phyloP scores from a whole-genome alignment of 2,329 filamentous ascomycete species.

The Xylaria sp. region DNA sequence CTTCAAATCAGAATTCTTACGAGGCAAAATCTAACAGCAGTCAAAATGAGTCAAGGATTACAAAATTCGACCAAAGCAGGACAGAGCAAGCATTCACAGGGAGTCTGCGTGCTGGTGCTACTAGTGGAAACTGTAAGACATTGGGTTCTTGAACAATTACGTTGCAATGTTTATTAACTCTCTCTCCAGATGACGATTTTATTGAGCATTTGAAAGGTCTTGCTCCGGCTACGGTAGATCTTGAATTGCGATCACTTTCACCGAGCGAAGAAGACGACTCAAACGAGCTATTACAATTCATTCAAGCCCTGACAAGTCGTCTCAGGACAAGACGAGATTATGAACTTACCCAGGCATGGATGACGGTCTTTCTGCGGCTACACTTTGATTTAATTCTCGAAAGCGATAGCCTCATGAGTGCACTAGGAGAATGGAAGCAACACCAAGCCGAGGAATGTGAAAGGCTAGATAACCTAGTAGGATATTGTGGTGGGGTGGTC shows the following conservation, averaged over 20 bases:
- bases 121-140: conserved; percentile 70
- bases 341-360: conserved; percentile 96
- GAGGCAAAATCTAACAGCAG: conserved; percentile 46
- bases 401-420: conserved; percentile 64
- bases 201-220: conserved; percentile 83
- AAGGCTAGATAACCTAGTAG: conserved; percentile 79
- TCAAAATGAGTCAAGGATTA: conserved; percentile 69
- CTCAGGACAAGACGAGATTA: conserved; percentile 81
- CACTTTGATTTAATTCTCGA: conserved; percentile 72
- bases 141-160: background rate
- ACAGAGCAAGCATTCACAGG: conserved; percentile 69
- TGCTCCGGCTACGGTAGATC: conserved; percentile 84
- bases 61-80: conserved; percentile 70
- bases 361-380: conserved; percentile 89
- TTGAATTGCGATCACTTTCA: conserved; percentile 86
- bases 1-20: conserved; percentile 44
- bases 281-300: conserved; percentile 82
- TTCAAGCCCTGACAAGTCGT: conserved; percentile 79
- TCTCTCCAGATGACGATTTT: conserved; percentile 68
- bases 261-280: conserved; percentile 58
- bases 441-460: conserved; percentile 78
- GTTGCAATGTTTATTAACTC: conserved; percentile 25
- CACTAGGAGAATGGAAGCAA: conserved; percentile 75
- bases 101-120: conserved; percentile 65
- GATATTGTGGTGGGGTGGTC: conserved; percentile 88